A percentile compares a stretch with the other conserved stretches of the same genome.
Evolutionary conservation across 371 early-diverging fungal genomes (phyloP).

Genomic region (Blakeslea trispora): DNA sequence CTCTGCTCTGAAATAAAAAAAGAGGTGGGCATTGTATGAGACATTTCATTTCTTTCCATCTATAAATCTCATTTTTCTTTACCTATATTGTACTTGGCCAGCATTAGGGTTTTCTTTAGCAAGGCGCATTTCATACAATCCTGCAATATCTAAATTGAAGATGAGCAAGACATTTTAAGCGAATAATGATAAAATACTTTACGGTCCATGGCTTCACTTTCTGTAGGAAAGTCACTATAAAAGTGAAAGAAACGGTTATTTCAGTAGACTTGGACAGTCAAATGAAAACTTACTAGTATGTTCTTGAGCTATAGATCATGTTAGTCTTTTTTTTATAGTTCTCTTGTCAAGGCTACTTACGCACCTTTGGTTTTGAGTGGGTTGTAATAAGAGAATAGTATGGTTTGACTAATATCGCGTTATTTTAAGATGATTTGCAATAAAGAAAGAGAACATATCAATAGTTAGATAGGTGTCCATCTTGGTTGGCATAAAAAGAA

Average conservation of each 20-base stretch:
- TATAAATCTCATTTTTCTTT: neutral
- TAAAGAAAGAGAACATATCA: no score
- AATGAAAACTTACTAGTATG: constrained; percentile 35
- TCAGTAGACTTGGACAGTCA: no score
- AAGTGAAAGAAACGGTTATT: no score
- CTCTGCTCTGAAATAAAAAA: constrained; percentile 48
- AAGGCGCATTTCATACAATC: constrained; percentile 41
- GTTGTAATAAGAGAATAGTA: constrained; percentile 28
- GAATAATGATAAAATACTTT: no score
- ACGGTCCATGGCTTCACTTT: constrained; percentile 41
- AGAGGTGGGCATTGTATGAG: no score
- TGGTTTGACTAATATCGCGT: constrained; percentile 22
- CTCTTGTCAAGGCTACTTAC: no score
- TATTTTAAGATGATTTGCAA: no score
- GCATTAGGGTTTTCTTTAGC: constrained; percentile 44
- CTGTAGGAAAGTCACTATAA: constrained; percentile 39
- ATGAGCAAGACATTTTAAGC: neutral
- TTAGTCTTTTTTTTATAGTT: constrained; percentile 4
- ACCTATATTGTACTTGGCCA: constrained; percentile 51
- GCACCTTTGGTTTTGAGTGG: constrained; percentile 17
- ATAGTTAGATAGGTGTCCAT: no score
- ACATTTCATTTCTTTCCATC: neutral
- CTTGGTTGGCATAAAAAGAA: no score
- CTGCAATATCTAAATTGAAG: constrained; percentile 36
- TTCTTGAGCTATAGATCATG: constrained; percentile 20